phyloP scores from a whole-genome alignment of 257 asterid species.

The Ophiorrhiza pumila region DNA sequence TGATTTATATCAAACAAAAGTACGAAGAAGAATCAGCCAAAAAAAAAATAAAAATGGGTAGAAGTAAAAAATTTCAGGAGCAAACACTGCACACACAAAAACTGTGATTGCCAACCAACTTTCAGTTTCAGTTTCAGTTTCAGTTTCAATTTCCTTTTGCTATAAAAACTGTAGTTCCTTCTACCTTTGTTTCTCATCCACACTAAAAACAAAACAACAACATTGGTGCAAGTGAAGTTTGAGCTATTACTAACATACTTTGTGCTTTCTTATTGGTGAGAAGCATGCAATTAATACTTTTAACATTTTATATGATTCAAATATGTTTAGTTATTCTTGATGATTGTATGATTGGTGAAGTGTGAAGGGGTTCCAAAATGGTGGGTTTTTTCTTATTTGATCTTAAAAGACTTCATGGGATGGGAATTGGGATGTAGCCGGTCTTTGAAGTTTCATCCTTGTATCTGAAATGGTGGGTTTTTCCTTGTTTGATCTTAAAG shows the following conservation, averaged over 20 bases:
- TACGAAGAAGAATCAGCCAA: neutral
- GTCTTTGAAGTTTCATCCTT: neutral
- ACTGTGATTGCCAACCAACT: conserved; percentile 2
- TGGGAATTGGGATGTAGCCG: neutral
- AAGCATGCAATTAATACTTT: neutral
- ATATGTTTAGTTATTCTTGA: neutral
- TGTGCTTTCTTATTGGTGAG: conserved; percentile 1
- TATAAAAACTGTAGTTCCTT: neutral
- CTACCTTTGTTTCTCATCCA: neutral
- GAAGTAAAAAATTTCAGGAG: neutral
- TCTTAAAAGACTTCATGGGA: neutral
- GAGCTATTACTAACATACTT: neutral
- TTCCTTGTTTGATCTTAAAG: neutral
- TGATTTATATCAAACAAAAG: neutral
- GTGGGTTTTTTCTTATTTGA: neutral
- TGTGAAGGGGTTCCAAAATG: neutral
- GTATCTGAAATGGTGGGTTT: neutral
- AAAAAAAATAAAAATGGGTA: neutral
- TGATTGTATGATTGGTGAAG: neutral
- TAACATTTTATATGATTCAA: neutral
- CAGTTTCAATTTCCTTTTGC: neutral
- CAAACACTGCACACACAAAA: conserved; percentile 8
- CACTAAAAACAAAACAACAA: neutral
- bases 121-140: neutral
- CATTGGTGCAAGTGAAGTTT: neutral